Base-by-base conservation (phyloP, 768 basidiomycete genomes). In the Phylloporus scabripes region DNA sequence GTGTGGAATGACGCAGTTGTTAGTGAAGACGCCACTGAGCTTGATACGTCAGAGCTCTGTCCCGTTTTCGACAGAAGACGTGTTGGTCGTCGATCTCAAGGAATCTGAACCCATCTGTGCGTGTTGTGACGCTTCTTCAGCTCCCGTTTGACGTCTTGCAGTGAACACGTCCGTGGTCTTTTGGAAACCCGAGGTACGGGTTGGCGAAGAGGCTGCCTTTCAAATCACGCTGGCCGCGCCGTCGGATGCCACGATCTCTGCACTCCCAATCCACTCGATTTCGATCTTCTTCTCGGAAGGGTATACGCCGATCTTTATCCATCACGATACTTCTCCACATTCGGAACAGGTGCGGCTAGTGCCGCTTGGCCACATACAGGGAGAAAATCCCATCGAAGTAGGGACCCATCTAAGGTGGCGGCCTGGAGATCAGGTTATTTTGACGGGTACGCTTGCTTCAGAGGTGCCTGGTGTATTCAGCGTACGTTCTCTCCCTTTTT, bases 161-260 rank as follows among this genome's bases (percentile, higher is more conserved):
- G 92, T 93, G 51, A 72, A 81, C 32, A 75, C 81, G 0, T 72
- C 70, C 26, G 68, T 83, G 4, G 74, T 82, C 0, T 97, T 96
- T 65, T 93, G 89, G 86, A 63, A 74, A 7, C 52, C 76, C 0
- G 75, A 81, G 49, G 78, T 81, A 21, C 74, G 76, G 45, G 75
- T 93, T 5, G 77, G 74, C 9, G 78, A 83, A 52, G 62, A 70
- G 3, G 78, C 78, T 0, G 78, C 87, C 0, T 96, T 91, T 66
- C 93, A 97, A 63, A 58, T 96, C 7, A 70, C 74, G 7, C 61
- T 96, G 26, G 66, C 72, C 2, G 78, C 85, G 0, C 80, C 82
- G 0, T 58, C 65, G 0, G 58, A 67, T 4, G 70, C 78, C 11
- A 62, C 72, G 0, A 71, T 90, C 17, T 73, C 78, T 5, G 70